These are phyloP conservation scores for Auriculariales sp. DNA, from an alignment of 768 basidiomycete genomes.

Conservation along the genomic window DNA sequence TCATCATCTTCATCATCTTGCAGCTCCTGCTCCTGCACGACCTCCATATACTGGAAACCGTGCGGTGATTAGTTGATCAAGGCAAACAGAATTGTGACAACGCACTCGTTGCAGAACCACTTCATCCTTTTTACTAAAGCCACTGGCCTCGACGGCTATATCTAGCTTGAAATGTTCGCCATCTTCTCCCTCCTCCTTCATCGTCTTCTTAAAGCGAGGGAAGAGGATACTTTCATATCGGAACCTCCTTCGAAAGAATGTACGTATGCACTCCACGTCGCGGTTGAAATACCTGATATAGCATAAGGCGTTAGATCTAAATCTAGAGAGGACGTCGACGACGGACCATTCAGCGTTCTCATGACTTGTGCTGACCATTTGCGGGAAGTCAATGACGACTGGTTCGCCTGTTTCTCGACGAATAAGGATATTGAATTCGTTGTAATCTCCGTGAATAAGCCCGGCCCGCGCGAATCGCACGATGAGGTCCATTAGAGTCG, in stretches of 20 bases:
- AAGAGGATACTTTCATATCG: slow-evolving; percentile 83
- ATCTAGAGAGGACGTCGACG: neutral
- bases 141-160: slow-evolving; percentile 86
- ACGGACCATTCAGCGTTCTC: slow-evolving; percentile 89
- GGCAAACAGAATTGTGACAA: slow-evolving; percentile 7
- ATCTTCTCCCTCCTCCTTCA: slow-evolving; percentile 27
- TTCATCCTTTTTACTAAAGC: slow-evolving; percentile 77
- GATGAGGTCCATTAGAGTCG: slow-evolving; percentile 85
- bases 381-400: slow-evolving; percentile 94
- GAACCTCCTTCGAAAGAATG: slow-evolving; percentile 83
- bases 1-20: slow-evolving; percentile 13
- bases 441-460: slow-evolving; percentile 98
- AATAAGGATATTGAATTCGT: slow-evolving; percentile 98
- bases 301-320: slow-evolving; percentile 4
- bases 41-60: slow-evolving; percentile 50
- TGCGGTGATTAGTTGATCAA: slow-evolving; percentile 9
- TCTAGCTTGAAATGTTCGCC: slow-evolving; percentile 61
- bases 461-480: slow-evolving; percentile 87
- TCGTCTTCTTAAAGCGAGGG: slow-evolving; percentile 63
- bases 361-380: slow-evolving; percentile 97
- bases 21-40: slow-evolving; percentile 23
- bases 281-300: slow-evolving; percentile 87
- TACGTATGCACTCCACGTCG: slow-evolving; percentile 91
- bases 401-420: slow-evolving; percentile 60
- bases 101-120: slow-evolving; percentile 71